phyloP scores from a whole-genome alignment of 1,284 basidiomycete species.

The Dichomitus squalens region DNA sequence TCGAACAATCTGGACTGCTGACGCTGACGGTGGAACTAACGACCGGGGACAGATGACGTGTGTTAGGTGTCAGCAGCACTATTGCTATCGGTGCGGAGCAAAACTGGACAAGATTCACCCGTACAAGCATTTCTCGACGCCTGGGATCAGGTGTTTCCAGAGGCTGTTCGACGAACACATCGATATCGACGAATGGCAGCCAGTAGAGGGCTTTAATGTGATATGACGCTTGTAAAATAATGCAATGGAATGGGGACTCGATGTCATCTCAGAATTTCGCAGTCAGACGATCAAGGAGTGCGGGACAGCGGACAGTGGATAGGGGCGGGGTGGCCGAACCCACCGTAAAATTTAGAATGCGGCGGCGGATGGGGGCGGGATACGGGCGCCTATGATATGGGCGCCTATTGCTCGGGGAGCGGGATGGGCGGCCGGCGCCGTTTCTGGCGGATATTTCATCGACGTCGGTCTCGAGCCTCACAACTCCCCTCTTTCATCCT shows the following conservation, averaged over 20 bases:
- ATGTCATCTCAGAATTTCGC: background rate
- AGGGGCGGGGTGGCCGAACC: constrained; percentile 7
- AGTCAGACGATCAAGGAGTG: constrained; percentile 2
- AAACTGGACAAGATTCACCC: constrained; percentile 55
- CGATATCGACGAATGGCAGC: constrained; percentile 57
- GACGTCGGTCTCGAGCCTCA: background rate
- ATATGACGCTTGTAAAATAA: constrained; percentile 16
- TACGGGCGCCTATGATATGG: background rate
- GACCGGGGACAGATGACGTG: constrained; percentile 71
- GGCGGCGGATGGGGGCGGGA: background rate
- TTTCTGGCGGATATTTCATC: constrained; percentile 24
- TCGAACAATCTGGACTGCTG: constrained; percentile 1
- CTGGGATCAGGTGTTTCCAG: constrained; percentile 57
- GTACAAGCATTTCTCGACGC: constrained; percentile 69
- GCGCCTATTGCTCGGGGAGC: background rate
- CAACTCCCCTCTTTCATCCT: constrained; percentile 18
- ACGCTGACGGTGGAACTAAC: constrained; percentile 5
- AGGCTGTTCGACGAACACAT: constrained; percentile 63
- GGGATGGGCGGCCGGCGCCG: background rate
- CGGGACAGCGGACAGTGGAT: constrained; percentile 8
- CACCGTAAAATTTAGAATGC: constrained; percentile 12
- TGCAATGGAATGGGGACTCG: background rate
- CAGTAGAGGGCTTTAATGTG: constrained; percentile 48
- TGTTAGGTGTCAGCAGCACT: constrained; percentile 66
- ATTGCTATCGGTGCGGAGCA: constrained; percentile 76